Evolutionary conservation across 768 basidiomycete genomes (phyloP).

Genomic region (Steccherinum ochraceum): DNA sequence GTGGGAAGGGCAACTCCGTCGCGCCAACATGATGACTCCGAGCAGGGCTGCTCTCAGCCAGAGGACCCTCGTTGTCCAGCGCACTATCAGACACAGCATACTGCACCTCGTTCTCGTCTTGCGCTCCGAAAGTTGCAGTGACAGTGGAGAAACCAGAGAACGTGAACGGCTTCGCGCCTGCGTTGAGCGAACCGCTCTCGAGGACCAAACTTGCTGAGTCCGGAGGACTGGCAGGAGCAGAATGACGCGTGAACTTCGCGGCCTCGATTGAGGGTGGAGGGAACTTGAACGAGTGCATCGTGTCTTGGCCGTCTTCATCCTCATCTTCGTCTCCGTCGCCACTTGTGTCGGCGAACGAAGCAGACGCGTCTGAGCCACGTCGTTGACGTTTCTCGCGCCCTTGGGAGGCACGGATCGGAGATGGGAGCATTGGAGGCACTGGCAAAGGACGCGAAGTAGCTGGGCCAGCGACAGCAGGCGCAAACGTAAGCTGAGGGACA

Average conservation of each 20-base stretch:
- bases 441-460: conserved; percentile 34
- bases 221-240: conserved; percentile 33
- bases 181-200: conserved; percentile 27
- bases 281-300: conserved; percentile 73
- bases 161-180: conserved; percentile 54
- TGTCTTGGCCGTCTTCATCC: conserved; percentile 33
- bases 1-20: conserved; percentile 27
- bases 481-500: conserved; percentile 51
- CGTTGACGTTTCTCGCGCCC: conserved; percentile 80
- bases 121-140: conserved; percentile 2
- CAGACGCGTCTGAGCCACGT: conserved; percentile 34
- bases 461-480: conserved; percentile 8
- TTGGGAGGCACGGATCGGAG: conserved; percentile 39
- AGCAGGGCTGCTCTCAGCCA: conserved; percentile 4
- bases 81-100: conserved; percentile 5
- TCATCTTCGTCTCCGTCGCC: conserved; percentile 33
- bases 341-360: conserved; percentile 17
- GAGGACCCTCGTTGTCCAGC: not conserved
- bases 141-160: conserved; percentile 54
- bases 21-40: conserved; percentile 3
- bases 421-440: conserved; percentile 23
- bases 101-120: conserved; percentile 20
- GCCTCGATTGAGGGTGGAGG: conserved; percentile 44
- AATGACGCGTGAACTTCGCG: conserved; percentile 42
- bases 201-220: conserved; percentile 18